Base-by-base conservation (phyloP, 106 monocot genomes). In the Dioscorea alata region DNA sequence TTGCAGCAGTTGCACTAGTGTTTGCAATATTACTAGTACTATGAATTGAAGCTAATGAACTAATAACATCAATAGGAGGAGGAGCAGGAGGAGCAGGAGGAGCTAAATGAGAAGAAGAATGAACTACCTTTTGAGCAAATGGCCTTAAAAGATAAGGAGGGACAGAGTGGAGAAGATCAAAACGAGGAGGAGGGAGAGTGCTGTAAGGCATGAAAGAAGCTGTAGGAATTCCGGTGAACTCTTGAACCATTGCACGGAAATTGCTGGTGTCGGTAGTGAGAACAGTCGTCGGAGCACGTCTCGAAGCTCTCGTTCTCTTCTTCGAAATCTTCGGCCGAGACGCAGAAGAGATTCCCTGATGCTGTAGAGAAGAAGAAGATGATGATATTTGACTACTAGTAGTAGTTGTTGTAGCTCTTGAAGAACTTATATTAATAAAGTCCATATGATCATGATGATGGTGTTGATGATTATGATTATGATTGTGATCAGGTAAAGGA, bases 221-320 rank as follows among this genome's bases (percentile, higher is more conserved):
- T 9, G 84, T 60, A 15, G 89, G 90, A 60, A 94, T 80, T 59
- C 93, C 94, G 50, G 94, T 95, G 83, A 95, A 95, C 67, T 95
- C 91, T 48, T 95, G 94, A 19, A 95, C 94, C 90, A 95, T 91
- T 70, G 91, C 88, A 12, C 94, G 87, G 75, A 95, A 95, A 68
- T 95, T 95, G 74, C 81, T 70, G 15, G 91, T 85, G 79, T 95
- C 94, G 24, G 94, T 91, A 13, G 81, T 88, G 18, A 95, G 83
- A 23, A 95, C 94, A 5, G 94, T 95, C 15, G 94, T 91, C 2
- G 90, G 85, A 0, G 85, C 90, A 0, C 94, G 81, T 13, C 94
- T 69, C 21, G 90, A 87, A 25, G 90, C 90, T 32, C 94, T 64
- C 15, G 94, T 65, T 12, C 94, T 72, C 76, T 90, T 94, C 78